These are phyloP conservation scores for Tuber borchii DNA, from an alignment of 495 filamentous ascomycete genomes.

Conservation along the genomic window DNA sequence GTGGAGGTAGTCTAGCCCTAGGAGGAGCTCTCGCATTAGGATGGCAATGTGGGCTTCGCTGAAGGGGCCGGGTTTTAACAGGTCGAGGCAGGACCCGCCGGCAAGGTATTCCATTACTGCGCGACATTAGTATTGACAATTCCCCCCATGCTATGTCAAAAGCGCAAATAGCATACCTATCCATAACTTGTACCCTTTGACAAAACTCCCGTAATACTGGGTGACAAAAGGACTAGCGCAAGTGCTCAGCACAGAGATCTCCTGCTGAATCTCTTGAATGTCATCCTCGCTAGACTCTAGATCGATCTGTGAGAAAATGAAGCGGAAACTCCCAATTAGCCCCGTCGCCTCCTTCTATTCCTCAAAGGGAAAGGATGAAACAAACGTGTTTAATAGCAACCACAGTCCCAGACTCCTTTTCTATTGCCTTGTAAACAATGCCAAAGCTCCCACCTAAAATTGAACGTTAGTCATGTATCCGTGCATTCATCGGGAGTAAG, in stretches of 20 bases:
- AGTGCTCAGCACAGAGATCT: slow-evolving; percentile 92
- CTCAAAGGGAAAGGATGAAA: not conserved
- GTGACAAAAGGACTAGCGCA: slow-evolving; percentile 92
- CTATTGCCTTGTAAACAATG: slow-evolving; percentile 76
- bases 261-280: slow-evolving; percentile 96
- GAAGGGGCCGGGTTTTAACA: slow-evolving; percentile 74
- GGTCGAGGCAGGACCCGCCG: slow-evolving; percentile 41
- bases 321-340: not conserved
- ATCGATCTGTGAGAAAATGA: slow-evolving; percentile 71
- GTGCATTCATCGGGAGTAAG: not conserved
- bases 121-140: not conserved
- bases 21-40: slow-evolving; percentile 79
- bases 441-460: slow-evolving; percentile 80
- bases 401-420: slow-evolving; percentile 39
- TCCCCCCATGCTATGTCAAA: not conserved
- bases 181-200: slow-evolving; percentile 93
- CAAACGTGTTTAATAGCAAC: slow-evolving; percentile 42
- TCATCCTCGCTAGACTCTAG: slow-evolving; percentile 98
- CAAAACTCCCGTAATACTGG: slow-evolving; percentile 91
- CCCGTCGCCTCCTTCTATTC: not conserved
- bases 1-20: slow-evolving; percentile 89
- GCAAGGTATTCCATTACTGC: slow-evolving; percentile 42
- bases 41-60: slow-evolving; percentile 91
- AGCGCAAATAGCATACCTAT: slow-evolving; percentile 51
- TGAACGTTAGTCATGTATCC: not conserved